Evolutionary conservation across 257 asterid species (phyloP).

Genomic region (Scutellaria barbata): DNA sequence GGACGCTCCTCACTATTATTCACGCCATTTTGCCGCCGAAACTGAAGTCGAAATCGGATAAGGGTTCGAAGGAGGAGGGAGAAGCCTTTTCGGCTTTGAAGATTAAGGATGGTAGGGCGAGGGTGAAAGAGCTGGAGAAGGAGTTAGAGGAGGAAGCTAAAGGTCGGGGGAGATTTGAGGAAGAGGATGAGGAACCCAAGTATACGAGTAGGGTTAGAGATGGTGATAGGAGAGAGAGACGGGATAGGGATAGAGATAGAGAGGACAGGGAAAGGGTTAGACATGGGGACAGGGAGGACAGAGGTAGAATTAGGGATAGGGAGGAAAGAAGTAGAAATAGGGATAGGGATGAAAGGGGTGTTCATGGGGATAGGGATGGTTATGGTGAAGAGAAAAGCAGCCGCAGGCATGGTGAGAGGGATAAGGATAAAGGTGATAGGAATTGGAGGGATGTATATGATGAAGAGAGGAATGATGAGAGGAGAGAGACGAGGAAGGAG

Average conservation of each 20-base stretch:
- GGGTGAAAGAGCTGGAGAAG: slow-evolving; percentile 81
- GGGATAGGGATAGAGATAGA: slow-evolving; percentile 29
- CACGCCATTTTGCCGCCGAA: slow-evolving; percentile 84
- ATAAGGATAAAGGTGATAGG: slow-evolving; percentile 39
- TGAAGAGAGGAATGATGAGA: slow-evolving; percentile 55
- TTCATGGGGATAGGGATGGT: slow-evolving; percentile 30
- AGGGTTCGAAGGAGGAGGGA: slow-evolving; percentile 44
- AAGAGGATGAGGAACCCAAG: slow-evolving; percentile 46
- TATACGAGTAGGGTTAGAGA: slow-evolving; percentile 39
- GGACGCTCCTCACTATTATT: slow-evolving; percentile 76
- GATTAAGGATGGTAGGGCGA: slow-evolving; percentile 69
- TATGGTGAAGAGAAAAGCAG: slow-evolving; percentile 38
- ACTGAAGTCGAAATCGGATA: slow-evolving; percentile 46
- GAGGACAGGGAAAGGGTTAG: slow-evolving; percentile 37
- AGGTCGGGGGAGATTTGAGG: slow-evolving; percentile 37
- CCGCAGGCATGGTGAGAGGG: slow-evolving; percentile 36
- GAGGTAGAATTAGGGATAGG: slow-evolving; percentile 34
- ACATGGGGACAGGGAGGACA: slow-evolving; percentile 37
- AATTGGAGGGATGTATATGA: slow-evolving; percentile 45
- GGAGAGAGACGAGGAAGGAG: slow-evolving; percentile 41
- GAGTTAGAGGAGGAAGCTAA: slow-evolving; percentile 75
- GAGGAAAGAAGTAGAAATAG: slow-evolving; percentile 38
- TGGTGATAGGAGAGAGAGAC: slow-evolving; percentile 48
- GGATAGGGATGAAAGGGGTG: slow-evolving; percentile 38
- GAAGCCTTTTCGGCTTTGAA: slow-evolving; percentile 60